Percentiles rank a stretch among this genome's conserved stretches.
Conservation (phyloP, 140 eudicot genomes). For the Senecio squalidus region DNA sequence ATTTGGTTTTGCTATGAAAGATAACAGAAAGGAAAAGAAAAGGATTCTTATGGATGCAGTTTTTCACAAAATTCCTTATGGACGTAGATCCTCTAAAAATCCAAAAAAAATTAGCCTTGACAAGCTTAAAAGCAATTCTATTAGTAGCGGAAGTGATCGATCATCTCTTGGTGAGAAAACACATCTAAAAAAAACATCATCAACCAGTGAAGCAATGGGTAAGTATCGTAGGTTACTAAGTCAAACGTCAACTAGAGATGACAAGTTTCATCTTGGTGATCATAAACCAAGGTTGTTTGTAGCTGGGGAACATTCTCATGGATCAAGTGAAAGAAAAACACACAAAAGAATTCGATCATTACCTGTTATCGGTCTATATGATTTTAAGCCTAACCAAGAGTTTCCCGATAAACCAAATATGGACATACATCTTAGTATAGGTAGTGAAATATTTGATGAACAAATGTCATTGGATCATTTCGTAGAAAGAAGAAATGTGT, state of each 20-base stretch:
- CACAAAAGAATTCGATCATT: conserved; percentile 54
- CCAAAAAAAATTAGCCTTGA: conserved; percentile 19
- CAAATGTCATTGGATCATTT: conserved; percentile 11
- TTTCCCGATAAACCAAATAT: conserved; percentile 20
- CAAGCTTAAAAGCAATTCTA: conserved; percentile 27
- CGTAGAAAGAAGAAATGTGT: conserved; percentile 27
- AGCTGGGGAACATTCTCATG: conserved; percentile 22
- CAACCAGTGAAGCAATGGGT: conserved; percentile 43
- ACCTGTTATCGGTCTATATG: conserved; percentile 48
- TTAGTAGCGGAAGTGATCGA: conserved; percentile 17
- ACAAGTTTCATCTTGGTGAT: conserved; percentile 14
- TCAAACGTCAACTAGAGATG: conserved; percentile 35
- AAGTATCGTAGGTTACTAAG: conserved; percentile 47
- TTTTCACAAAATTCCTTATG: conserved; percentile 72
- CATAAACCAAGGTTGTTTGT: conserved; percentile 35
- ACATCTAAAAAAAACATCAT: conserved; percentile 36
- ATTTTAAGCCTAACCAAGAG: conserved; percentile 25
- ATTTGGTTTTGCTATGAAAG: conserved; percentile 51
- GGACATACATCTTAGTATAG: conserved; percentile 1
- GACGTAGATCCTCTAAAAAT: conserved; percentile 42
- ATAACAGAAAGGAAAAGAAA: conserved; percentile 60
- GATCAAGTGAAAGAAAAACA: background rate
- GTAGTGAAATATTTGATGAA: conserved; percentile 18
- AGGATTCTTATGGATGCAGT: conserved; percentile 74
- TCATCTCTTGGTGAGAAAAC: conserved; percentile 8